Conservation (phyloP, 306 rosid species). For the Sicyos edulis region DNA sequence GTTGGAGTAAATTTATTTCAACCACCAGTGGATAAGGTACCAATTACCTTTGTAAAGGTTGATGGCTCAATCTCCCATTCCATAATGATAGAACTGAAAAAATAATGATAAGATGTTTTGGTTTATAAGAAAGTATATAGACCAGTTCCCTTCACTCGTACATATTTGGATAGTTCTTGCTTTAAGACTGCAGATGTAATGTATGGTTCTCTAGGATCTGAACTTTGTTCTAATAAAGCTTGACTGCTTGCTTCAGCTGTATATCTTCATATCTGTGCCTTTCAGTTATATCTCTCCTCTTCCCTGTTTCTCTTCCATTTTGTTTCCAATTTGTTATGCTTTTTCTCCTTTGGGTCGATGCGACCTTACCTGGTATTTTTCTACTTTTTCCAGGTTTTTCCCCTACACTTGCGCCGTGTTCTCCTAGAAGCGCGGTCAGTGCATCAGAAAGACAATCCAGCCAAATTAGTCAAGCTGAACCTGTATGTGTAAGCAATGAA, state of each 20-base stretch:
- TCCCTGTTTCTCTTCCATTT: neutral
- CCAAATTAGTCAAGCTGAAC: conserved; percentile 43
- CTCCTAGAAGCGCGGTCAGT: conserved; percentile 39
- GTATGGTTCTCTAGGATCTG: conserved; percentile 1
- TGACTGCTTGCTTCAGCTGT: neutral
- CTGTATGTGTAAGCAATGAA: no score
- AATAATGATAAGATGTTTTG: neutral
- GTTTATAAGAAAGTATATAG: neutral
- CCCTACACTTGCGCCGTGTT: no score
- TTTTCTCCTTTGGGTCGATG: no score
- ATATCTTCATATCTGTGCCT: neutral
- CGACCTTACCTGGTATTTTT: conserved; percentile 28
- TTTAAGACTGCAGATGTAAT: neutral
- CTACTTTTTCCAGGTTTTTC: conserved; percentile 40
- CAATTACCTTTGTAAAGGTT: neutral
- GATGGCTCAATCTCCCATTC: neutral
- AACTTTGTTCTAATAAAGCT: neutral
- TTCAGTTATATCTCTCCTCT: neutral
- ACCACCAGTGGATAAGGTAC: no score
- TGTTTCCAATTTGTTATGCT: conserved; percentile 1
- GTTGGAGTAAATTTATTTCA: no score
- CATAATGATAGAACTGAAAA: neutral
- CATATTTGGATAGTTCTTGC: neutral
- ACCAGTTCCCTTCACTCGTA: neutral
- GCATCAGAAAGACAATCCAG: conserved; percentile 42